Evolutionary conservation across 192 early-diverging fungal species (phyloP).

Genomic region (Cladochytrium replicatum): DNA sequence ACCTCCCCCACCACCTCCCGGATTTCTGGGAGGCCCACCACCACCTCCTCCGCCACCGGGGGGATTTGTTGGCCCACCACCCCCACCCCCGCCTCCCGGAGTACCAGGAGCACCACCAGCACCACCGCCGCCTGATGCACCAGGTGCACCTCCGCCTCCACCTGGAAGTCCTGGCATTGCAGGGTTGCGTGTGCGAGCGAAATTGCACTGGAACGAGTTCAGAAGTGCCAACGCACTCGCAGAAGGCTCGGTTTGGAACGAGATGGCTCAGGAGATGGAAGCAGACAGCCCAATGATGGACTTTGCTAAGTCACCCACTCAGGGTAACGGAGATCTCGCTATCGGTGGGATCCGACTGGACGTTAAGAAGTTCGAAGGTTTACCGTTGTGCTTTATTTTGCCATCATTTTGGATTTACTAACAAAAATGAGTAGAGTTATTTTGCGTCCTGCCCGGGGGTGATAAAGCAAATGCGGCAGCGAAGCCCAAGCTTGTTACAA

Average conservation of each 20-base stretch:
- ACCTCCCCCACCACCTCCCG: constrained; percentile 2
- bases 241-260: constrained; percentile 13
- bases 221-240: constrained; percentile 6
- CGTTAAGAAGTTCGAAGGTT: constrained; percentile 37
- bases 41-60: constrained; percentile 4
- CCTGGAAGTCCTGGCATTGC: neutral
- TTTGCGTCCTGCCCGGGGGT: constrained; percentile 32
- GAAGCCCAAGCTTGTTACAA: constrained; percentile 20
- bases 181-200: constrained; percentile 23
- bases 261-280: constrained; percentile 2
- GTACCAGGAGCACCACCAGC: constrained; percentile 25
- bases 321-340: constrained; percentile 7
- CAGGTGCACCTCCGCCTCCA: constrained; percentile 11
- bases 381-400: neutral
- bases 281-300: constrained; percentile 3
- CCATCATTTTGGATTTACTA: constrained; percentile 13
- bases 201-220: constrained; percentile 40
- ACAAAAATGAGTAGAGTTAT: constrained; percentile 37
- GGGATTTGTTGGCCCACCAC: constrained; percentile 16
- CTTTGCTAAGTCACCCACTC: neutral
- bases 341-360: constrained; percentile 16
- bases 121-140: constrained; percentile 2
- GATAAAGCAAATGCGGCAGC: too few relatives aligned
- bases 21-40: constrained; percentile 4
- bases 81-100: constrained; percentile 13